phyloP scores from a whole-genome alignment of 768 basidiomycete species.

The Amanita brunnescens region DNA sequence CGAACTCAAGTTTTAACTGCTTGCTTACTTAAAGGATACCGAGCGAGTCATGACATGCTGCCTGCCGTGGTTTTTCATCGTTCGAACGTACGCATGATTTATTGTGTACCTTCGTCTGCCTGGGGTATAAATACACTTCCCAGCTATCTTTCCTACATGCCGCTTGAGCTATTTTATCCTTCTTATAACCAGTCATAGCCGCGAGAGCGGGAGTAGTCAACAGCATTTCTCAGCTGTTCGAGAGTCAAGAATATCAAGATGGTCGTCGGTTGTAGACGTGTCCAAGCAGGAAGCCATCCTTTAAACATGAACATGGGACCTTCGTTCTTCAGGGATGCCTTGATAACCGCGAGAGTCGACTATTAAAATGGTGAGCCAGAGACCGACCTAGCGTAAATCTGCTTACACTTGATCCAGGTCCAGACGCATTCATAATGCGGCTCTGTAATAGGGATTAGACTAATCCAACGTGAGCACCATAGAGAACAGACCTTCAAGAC shows the following conservation, averaged over 20 bases:
- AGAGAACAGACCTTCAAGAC: constrained; percentile 54
- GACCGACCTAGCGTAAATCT: background rate
- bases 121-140: background rate
- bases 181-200: constrained; percentile 25
- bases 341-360: constrained; percentile 69
- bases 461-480: background rate
- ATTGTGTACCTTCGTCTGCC: too few relatives aligned
- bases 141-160: too few relatives aligned
- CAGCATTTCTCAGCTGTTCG: constrained; percentile 69
- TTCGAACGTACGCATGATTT: too few relatives aligned
- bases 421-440: constrained; percentile 85
- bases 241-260: constrained; percentile 82
- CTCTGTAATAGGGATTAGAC: constrained; percentile 30
- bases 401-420: constrained; percentile 67
- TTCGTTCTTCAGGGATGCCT: constrained; percentile 57
- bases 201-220: constrained; percentile 47
- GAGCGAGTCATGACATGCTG: too few relatives aligned
- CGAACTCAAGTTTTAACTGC: too few relatives aligned
- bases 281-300: constrained; percentile 87
- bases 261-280: constrained; percentile 77
- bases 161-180: too few relatives aligned
- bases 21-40: too few relatives aligned
- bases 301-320: constrained; percentile 90
- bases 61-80: too few relatives aligned
- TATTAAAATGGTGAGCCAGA: constrained; percentile 14